phyloP scores from a whole-genome alignment of 2,329 filamentous ascomycete genomes.

The Cytospora chrysosperma region DNA sequence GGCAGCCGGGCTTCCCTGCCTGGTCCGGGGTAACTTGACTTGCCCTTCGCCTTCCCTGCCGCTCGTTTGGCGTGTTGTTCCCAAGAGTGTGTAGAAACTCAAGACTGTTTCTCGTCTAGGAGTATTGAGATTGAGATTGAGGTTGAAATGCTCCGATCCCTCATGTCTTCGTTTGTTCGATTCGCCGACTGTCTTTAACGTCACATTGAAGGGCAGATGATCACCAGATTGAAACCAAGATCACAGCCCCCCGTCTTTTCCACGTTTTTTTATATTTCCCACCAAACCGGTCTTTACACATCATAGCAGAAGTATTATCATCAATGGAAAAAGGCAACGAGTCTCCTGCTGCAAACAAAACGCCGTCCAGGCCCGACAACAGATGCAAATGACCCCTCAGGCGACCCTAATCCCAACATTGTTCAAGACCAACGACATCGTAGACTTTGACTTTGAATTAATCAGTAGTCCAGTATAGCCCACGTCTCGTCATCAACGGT shows the following conservation, averaged over 20 bases:
- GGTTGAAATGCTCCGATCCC: neutral
- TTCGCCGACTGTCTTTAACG: slow-evolving; percentile 14
- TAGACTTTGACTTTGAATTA: neutral
- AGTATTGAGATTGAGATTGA: neutral
- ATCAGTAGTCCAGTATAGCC: slow-evolving; percentile 71
- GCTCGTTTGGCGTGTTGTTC: neutral
- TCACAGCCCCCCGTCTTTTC: slow-evolving; percentile 1
- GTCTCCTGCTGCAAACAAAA: slow-evolving; percentile 20
- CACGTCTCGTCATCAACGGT: slow-evolving; percentile 93
- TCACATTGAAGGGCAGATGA: neutral
- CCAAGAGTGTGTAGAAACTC: neutral
- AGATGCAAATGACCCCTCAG: slow-evolving; percentile 11
- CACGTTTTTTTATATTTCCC: neutral
- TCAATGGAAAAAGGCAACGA: slow-evolving; percentile 19
- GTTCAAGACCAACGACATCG: slow-evolving; percentile 4
- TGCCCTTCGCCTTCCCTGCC: neutral
- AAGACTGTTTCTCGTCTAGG: neutral
- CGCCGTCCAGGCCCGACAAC: slow-evolving; percentile 17
- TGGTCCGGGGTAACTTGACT: neutral
- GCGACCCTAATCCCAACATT: neutral
- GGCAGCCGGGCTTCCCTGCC: neutral
- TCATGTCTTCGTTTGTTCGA: slow-evolving; percentile 6
- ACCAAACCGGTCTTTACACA: slow-evolving; percentile 22
- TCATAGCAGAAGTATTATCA: slow-evolving; percentile 22
- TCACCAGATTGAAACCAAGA: slow-evolving; percentile 10